These are phyloP conservation scores for Hypoxylon rickii DNA, from an alignment of 495 filamentous ascomycete genomes.

Conservation along the genomic window DNA sequence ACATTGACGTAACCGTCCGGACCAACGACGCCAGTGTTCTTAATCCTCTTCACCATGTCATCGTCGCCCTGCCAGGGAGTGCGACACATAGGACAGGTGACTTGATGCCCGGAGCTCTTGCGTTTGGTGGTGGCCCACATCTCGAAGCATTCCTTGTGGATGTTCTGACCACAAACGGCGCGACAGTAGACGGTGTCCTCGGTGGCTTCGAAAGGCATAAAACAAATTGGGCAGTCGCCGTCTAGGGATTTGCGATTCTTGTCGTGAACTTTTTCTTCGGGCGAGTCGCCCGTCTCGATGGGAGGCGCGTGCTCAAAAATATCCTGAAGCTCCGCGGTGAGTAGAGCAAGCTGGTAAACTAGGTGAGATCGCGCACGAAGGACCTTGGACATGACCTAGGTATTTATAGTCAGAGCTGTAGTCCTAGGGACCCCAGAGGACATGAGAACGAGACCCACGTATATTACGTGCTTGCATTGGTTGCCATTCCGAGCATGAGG, in stretches of 20 bases:
- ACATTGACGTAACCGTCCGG: conserved; percentile 71
- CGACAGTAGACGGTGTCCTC: conserved; percentile 73
- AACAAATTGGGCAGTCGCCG: conserved; percentile 83
- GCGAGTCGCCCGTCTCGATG: conserved; percentile 9
- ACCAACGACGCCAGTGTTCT: conserved; percentile 44
- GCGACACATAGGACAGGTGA: conserved; percentile 68
- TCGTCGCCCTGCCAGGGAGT: conserved; percentile 64
- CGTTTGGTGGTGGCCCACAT: conserved; percentile 67
- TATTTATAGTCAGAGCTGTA: neutral
- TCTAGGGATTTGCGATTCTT: conserved; percentile 58
- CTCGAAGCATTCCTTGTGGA: conserved; percentile 74
- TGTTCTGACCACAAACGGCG: conserved; percentile 76
- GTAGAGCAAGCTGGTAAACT: conserved; percentile 75
- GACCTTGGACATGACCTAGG: conserved; percentile 64
- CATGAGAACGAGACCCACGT: conserved; percentile 17
- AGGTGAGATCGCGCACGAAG: conserved; percentile 66
- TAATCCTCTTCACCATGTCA: conserved; percentile 52
- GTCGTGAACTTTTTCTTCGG: conserved; percentile 10
- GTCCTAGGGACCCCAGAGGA: neutral
- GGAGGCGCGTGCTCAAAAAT: conserved; percentile 62
- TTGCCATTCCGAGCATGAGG: conserved; percentile 64
- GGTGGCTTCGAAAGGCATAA: conserved; percentile 62
- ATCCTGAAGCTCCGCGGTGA: conserved; percentile 65
- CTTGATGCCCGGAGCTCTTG: conserved; percentile 40
- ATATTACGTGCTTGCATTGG: conserved; percentile 67